Percentiles rank a stretch among this genome's conserved stretches.
Evolutionary conservation across 177 flowering plant genomes (phyloP).

Genomic region (Telopea speciosissima): DNA sequence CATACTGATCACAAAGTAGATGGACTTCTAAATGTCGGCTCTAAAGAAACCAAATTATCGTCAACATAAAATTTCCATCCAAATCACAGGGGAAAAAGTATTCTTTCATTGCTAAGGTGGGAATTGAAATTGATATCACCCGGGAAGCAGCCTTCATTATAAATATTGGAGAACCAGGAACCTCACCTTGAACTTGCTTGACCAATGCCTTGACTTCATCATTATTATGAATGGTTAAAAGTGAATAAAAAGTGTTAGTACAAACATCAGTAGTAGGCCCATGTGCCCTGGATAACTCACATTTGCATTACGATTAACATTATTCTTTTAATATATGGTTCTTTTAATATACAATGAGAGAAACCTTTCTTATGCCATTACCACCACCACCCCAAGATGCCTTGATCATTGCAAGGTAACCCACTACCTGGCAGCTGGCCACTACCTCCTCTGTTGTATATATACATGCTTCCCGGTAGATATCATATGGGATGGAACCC

Average conservation of each 20-base stretch:
- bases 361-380: constrained; percentile 98
- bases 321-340: background rate
- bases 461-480: constrained; percentile 88
- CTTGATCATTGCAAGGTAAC: too few relatives aligned
- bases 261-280: too few relatives aligned
- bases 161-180: too few relatives aligned
- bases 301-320: too few relatives aligned
- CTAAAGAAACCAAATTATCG: constrained; percentile 28
- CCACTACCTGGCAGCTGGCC: constrained; percentile 92
- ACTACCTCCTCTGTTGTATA: constrained; percentile 92
- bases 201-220: constrained; percentile 96
- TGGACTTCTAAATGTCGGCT: constrained; percentile 99
- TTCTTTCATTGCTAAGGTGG: too few relatives aligned
- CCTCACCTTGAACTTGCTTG: constrained; percentile 99
- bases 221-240: constrained; percentile 50
- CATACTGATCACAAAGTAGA: constrained; percentile 91
- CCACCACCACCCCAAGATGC: too few relatives aligned
- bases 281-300: background rate
- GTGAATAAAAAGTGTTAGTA: constrained; percentile 1
- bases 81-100: too few relatives aligned
- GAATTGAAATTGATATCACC: too few relatives aligned
- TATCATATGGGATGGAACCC: constrained; percentile 75
- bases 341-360: constrained; percentile 3
- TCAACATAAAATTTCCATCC: too few relatives aligned
- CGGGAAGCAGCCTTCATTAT: too few relatives aligned